A percentile compares a stretch with the other conserved stretches of the same genome.
Conservation (phyloP, 2,329 filamentous ascomycete species). For the Ophiobolus disseminans region DNA sequence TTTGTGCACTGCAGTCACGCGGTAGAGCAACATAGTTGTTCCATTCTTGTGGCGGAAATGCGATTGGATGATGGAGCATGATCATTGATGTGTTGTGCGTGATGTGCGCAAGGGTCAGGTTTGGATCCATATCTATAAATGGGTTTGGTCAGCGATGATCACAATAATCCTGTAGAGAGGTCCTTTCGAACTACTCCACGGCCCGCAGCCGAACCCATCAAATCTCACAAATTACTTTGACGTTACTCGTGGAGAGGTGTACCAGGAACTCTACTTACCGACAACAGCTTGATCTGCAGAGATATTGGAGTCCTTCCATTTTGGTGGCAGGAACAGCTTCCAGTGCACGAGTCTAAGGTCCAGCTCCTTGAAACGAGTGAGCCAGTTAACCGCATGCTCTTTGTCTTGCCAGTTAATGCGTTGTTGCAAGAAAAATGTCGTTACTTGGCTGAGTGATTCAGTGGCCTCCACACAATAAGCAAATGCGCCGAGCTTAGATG, state of each 20-base stretch:
- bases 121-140: slow-evolving; percentile 48
- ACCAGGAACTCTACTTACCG: too few relatives aligned
- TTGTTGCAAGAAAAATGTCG: slow-evolving; percentile 45
- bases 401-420: slow-evolving; percentile 45
- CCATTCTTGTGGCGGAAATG: slow-evolving; percentile 39
- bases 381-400: slow-evolving; percentile 43
- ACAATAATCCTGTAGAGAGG: too few relatives aligned
- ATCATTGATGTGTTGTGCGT: slow-evolving; percentile 48
- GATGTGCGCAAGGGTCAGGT: slow-evolving; percentile 44
- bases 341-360: slow-evolving; percentile 44
- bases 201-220: too few relatives aligned
- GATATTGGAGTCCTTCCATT: slow-evolving; percentile 46
- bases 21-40: slow-evolving; percentile 42
- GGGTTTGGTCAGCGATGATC: too few relatives aligned
- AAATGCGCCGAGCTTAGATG: slow-evolving; percentile 44
- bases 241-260: too few relatives aligned
- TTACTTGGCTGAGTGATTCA: slow-evolving; percentile 44
- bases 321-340: slow-evolving; percentile 43
- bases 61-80: slow-evolving; percentile 42
- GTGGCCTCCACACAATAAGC: slow-evolving; percentile 45
- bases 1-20: slow-evolving; percentile 43
- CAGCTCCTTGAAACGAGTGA: slow-evolving; percentile 45
- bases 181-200: too few relatives aligned
- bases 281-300: slow-evolving; percentile 35
- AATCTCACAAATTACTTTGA: too few relatives aligned